Conservation (phyloP, 192 early-diverging fungal species). For the Backusella luteola region DNA sequence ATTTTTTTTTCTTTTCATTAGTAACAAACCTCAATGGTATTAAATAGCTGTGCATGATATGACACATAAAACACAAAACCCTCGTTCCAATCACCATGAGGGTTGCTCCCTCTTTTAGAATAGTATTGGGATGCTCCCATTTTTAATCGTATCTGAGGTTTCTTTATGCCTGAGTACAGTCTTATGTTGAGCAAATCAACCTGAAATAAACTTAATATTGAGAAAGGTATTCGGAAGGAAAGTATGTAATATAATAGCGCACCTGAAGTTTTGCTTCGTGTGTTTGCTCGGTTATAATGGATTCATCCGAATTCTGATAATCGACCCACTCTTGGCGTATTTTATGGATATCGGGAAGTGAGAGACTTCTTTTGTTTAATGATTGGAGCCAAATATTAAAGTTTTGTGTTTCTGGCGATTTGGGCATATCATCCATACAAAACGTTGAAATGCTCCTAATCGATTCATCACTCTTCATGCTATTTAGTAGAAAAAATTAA, state of each 20-base stretch:
- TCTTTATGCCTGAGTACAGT: constrained; percentile 2
- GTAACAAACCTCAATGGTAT: constrained; percentile 48
- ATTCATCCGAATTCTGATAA: constrained; percentile 11
- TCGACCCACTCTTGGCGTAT: constrained; percentile 14
- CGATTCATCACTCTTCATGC: background rate
- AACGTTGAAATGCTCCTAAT: background rate
- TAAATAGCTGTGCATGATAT: constrained; percentile 74
- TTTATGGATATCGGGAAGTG: constrained; percentile 21
- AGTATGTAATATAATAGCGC: background rate
- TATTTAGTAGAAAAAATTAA: background rate
- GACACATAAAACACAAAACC: constrained; percentile 69
- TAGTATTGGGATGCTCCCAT: constrained; percentile 28
- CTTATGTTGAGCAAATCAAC: constrained; percentile 25
- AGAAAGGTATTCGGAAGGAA: background rate
- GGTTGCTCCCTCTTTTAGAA: constrained; percentile 38
- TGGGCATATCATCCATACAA: background rate
- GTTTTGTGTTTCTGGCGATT: background rate
- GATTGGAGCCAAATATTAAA: background rate
- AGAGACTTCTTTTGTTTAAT: constrained; percentile 15
- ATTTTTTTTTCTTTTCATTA: background rate
- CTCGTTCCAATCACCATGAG: constrained; percentile 70
- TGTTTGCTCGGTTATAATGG: background rate
- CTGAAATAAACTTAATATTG: constrained; percentile 4
- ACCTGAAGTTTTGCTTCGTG: background rate
- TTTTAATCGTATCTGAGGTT: constrained; percentile 20